Base-by-base conservation (phyloP, 2,329 filamentous ascomycete species). In the Aspergillus quadricinctus region DNA sequence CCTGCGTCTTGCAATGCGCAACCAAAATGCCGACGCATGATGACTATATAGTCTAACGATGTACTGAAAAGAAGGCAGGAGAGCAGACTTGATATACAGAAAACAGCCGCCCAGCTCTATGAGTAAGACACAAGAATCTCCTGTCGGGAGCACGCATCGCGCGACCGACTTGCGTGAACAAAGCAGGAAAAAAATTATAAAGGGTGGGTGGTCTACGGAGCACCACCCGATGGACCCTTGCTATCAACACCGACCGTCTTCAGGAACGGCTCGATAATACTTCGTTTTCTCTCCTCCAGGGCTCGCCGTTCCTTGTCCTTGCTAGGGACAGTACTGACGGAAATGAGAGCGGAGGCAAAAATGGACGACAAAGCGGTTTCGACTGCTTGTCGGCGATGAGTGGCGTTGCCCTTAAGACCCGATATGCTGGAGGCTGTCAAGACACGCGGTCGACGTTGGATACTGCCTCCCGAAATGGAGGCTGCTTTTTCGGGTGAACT, bases 231-330 rank as follows among this genome's bases (percentile, higher is more conserved):
- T n/a, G 70, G 67, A 1, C 69, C 71, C 19, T 62, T 57, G 57
- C 67, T 67, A 63, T 74, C 71, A 7, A 72, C 70, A 1, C 65
- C 68, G 50, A 70, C 67, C 50, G 71, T 70, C 49, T 74, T 77
- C 57, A 90, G 67, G 62, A 95, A 95, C 28, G 90, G 75, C 68
- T 92, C 88, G 29, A 95, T 69, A 11, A 92, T 74, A 9, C 80
- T 80, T 55, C 80, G 79, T 76, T 86, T 88, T 69, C 83, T 83
- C 56, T 88, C 88, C 60, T 87, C 85, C 14, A 80, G 72, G 0
- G 76, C 73, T 57, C 80, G 86, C 61, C 76, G 83, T 57, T 89
- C 87, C 72, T 83, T 84, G 5, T 83, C 83, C 57, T 73, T 80
- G 21, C 69, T 58, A 1, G 70, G 74, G 3, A 69, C 64, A 1